Evolutionary conservation across 768 basidiomycete genomes (phyloP).

Genomic region (Pulveroboletus frians): DNA sequence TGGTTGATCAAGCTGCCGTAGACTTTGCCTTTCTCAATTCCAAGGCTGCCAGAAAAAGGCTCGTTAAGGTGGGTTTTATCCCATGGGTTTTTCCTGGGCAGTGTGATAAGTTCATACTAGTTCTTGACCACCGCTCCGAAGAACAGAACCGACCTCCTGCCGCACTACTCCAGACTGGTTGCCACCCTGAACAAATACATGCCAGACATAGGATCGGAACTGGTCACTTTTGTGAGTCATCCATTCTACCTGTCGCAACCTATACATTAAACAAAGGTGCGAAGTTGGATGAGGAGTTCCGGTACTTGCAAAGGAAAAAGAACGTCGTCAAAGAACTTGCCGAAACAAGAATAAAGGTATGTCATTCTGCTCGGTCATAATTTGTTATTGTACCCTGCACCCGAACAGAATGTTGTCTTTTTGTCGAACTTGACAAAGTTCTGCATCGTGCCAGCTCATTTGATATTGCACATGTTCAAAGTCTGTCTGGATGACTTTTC

Average conservation of each 20-base stretch:
- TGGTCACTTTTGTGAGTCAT: conserved; percentile 69
- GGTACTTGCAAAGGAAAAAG: conserved; percentile 92
- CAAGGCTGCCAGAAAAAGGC: conserved; percentile 89
- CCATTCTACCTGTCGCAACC: background rate
- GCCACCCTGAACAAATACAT: conserved; percentile 88
- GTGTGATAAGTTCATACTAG: conserved; percentile 34
- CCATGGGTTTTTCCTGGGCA: background rate
- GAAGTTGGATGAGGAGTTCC: conserved; percentile 94
- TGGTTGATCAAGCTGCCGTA: conserved; percentile 90
- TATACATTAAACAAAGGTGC: background rate
- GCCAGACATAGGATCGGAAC: conserved; percentile 85
- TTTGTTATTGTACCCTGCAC: background rate
- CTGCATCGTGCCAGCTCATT: conserved; percentile 80
- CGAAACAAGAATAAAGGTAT: conserved; percentile 79
- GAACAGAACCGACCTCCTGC: conserved; percentile 83
- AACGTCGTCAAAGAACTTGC: conserved; percentile 87
- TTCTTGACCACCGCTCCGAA: conserved; percentile 81
- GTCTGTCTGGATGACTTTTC: conserved; percentile 95
- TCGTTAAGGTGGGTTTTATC: conserved; percentile 61
- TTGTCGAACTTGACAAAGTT: conserved; percentile 95
- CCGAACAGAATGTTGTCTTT: conserved; percentile 77
- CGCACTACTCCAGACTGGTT: conserved; percentile 87
- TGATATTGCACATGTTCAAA: conserved; percentile 95
- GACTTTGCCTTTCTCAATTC: conserved; percentile 97
- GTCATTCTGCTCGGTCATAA: conserved; percentile 5